A percentile compares a stretch with the other conserved stretches of the same genome.
phyloP scores from a whole-genome alignment of 768 basidiomycete genomes.

The Russula griseocarnosa region DNA sequence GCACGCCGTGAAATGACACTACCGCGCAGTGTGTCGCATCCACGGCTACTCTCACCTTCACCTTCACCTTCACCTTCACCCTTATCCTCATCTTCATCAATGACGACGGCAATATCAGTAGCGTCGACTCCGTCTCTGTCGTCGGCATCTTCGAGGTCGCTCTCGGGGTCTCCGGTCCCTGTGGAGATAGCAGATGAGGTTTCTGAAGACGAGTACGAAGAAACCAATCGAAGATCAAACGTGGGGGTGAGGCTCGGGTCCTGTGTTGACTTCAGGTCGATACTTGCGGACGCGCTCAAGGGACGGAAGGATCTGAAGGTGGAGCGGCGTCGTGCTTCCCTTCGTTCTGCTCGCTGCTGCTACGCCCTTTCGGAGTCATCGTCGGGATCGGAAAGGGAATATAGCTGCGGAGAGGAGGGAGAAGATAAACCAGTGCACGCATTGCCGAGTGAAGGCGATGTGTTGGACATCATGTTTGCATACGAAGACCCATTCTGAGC shows the following conservation, averaged over 20 bases:
- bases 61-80: not conserved
- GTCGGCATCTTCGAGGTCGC: slow-evolving; percentile 1
- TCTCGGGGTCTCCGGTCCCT: not conserved
- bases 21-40: not conserved
- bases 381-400: not conserved
- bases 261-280: slow-evolving; percentile 9
- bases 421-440: not conserved
- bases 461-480: slow-evolving; percentile 23
- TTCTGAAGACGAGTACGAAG: slow-evolving; percentile 5
- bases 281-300: slow-evolving; percentile 21
- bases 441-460: slow-evolving; percentile 19
- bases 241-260: not conserved
- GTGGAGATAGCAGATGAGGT: not conserved
- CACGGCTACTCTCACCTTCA: not conserved
- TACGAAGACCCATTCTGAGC: slow-evolving; percentile 17
- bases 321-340: slow-evolving; percentile 13
- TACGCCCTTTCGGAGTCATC: not conserved
- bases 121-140: slow-evolving; percentile 17
- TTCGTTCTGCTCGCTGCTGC: not conserved
- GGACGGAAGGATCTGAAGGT: slow-evolving; percentile 18
- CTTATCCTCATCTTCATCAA: not conserved
- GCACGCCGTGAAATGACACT: not conserved
- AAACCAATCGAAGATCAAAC: not conserved
- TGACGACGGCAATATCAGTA: slow-evolving; percentile 3
- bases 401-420: slow-evolving; percentile 1